phyloP scores from a whole-genome alignment of 192 early-diverging fungal species.

The Coemansia sp. region DNA sequence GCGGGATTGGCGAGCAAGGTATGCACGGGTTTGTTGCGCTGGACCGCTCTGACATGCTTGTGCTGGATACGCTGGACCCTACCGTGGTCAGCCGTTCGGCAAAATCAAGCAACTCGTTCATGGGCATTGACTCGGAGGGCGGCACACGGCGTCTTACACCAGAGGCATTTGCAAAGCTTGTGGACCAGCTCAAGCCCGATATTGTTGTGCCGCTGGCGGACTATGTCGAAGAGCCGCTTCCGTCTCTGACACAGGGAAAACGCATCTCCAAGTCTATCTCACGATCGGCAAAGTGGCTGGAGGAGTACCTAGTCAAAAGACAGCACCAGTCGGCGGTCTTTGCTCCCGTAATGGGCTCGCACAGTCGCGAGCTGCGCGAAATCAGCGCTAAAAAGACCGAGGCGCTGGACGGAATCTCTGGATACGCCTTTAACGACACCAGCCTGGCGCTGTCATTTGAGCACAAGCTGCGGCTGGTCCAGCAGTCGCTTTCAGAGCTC shows the following conservation, averaged over 20 bases:
- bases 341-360: slow-evolving; percentile 49
- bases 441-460: slow-evolving; percentile 29
- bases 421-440: slow-evolving; percentile 44
- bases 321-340: slow-evolving; percentile 33
- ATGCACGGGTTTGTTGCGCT: slow-evolving; percentile 35
- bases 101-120: slow-evolving; percentile 33
- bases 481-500: slow-evolving; percentile 34
- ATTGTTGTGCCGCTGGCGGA: slow-evolving; percentile 45
- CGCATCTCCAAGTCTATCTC: slow-evolving; percentile 50
- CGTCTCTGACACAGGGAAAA: slow-evolving; percentile 43
- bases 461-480: slow-evolving; percentile 31
- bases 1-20: slow-evolving; percentile 8
- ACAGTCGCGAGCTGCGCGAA: slow-evolving; percentile 38
- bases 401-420: slow-evolving; percentile 20
- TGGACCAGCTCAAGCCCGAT: slow-evolving; percentile 34
- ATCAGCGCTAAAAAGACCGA: slow-evolving; percentile 22
- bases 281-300: slow-evolving; percentile 47
- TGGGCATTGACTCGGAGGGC: slow-evolving; percentile 46
- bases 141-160: slow-evolving; percentile 36
- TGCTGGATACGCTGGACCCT: slow-evolving; percentile 48
- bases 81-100: slow-evolving; percentile 18
- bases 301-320: slow-evolving; percentile 28
- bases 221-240: slow-evolving; percentile 40
- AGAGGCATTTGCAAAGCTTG: slow-evolving; percentile 29
- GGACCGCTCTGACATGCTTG: slow-evolving; percentile 18